Conservation (phyloP, 1,284 basidiomycete genomes). For the Cystobasidium slooffiae region DNA sequence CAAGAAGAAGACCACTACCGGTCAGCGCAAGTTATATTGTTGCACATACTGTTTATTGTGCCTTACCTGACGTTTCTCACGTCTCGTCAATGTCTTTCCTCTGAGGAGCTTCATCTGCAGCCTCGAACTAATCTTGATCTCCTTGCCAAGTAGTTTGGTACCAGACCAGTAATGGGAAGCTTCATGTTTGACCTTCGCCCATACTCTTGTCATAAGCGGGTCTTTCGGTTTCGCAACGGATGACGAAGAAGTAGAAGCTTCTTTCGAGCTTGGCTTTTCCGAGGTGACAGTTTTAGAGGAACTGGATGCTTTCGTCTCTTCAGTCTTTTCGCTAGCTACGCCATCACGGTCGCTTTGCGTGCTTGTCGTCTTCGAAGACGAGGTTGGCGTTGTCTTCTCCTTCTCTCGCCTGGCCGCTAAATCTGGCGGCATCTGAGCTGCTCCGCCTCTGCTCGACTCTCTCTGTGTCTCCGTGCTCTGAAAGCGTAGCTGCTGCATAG, state of each 20-base stretch:
- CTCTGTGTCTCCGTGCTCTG: slow-evolving; percentile 21
- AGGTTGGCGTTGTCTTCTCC: slow-evolving; percentile 12
- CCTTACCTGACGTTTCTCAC: slow-evolving; percentile 87
- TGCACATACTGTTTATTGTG: background rate
- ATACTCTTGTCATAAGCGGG: slow-evolving; percentile 58
- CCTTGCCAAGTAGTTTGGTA: slow-evolving; percentile 89
- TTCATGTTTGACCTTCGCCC: slow-evolving; percentile 95
- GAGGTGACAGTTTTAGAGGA: background rate
- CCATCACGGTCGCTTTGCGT: slow-evolving; percentile 14
- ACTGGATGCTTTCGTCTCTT: background rate
- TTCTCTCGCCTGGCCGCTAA: background rate
- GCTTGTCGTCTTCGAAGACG: slow-evolving; percentile 10
- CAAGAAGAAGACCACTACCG: slow-evolving; percentile 28
- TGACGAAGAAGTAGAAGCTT: slow-evolving; percentile 24
- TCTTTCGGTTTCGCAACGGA: slow-evolving; percentile 40
- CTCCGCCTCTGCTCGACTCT: background rate
- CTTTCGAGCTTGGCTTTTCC: background rate
- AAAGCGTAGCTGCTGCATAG: slow-evolving; percentile 1
- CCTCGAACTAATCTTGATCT: slow-evolving; percentile 86
- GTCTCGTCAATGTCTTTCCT: slow-evolving; percentile 85
- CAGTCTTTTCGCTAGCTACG: background rate
- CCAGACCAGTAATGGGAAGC: slow-evolving; percentile 97
- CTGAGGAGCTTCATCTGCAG: slow-evolving; percentile 91
- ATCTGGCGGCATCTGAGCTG: background rate
- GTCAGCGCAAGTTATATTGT: background rate